Percentiles rank a stretch among this genome's conserved stretches.
Conservation (phyloP, 306 rosid species). For the Fragaria iinumae region DNA sequence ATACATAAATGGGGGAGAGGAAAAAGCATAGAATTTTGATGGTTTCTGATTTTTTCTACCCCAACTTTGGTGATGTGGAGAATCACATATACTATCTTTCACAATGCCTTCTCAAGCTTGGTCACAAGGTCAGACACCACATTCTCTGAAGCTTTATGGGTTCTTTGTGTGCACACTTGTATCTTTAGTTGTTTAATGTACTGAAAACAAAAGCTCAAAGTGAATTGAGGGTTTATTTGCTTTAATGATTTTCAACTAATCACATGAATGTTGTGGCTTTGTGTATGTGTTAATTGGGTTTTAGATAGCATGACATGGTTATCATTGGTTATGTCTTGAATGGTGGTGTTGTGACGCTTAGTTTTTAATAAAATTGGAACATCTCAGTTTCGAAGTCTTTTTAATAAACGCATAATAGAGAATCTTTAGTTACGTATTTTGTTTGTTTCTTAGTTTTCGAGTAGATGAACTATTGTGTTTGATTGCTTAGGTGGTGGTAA, state of each 20-base stretch:
- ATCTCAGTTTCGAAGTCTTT: not conserved
- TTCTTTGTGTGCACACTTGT: not conserved
- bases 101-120: conserved; percentile 77
- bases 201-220: not conserved
- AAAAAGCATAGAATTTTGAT: conserved; percentile 62
- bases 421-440: not conserved
- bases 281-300: not conserved
- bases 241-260: not conserved
- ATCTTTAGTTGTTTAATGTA: not conserved
- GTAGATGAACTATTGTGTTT: conserved; percentile 6
- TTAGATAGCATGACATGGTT: no score
- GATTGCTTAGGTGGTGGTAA: conserved; percentile 72
- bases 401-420: not conserved
- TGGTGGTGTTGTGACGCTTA: not conserved
- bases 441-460: not conserved
- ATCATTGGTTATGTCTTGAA: not conserved
- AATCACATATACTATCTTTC: conserved; percentile 83
- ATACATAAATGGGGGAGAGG: conserved; percentile 45
- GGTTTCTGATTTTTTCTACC: conserved; percentile 96
- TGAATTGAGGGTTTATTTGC: not conserved
- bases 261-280: not conserved
- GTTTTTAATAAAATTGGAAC: not conserved
- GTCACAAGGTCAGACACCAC: conserved; percentile 71
- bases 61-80: conserved; percentile 92
- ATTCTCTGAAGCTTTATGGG: conserved; percentile 12